Conservation (phyloP, 2,329 filamentous ascomycete species). For the Cercospora citrullina region DNA sequence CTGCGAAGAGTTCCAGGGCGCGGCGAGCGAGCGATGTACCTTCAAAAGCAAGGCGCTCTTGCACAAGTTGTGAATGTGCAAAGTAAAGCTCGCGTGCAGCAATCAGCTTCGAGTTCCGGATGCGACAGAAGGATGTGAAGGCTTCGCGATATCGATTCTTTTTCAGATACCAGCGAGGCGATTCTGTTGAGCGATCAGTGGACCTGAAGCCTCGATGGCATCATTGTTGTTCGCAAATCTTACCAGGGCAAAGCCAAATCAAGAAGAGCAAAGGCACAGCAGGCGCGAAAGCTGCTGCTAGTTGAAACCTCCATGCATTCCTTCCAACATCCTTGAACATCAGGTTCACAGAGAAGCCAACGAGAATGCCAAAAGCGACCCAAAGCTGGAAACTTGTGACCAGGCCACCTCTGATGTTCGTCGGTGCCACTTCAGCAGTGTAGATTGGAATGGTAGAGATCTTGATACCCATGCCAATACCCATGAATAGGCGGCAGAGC, state of each 20-base stretch:
- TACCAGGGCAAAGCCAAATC: constrained; percentile 51
- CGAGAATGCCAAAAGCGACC: constrained; percentile 62
- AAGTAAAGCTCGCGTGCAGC: constrained; percentile 38
- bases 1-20: constrained; percentile 28
- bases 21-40: constrained; percentile 15
- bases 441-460: constrained; percentile 49
- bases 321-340: constrained; percentile 55
- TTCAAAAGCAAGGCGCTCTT: constrained; percentile 30
- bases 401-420: constrained; percentile 47
- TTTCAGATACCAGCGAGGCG: constrained; percentile 33
- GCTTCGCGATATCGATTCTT: constrained; percentile 28
- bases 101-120: constrained; percentile 33
- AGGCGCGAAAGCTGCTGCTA: constrained; percentile 66
- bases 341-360: constrained; percentile 63
- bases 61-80: constrained; percentile 25
- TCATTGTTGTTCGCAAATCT: not conserved
- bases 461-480: constrained; percentile 50
- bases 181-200: constrained; percentile 15
- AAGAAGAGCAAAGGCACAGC: constrained; percentile 61
- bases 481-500: constrained; percentile 67
- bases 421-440: constrained; percentile 46
- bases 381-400: constrained; percentile 44
- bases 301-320: constrained; percentile 61
- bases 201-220: not conserved
- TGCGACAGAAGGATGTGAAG: constrained; percentile 49